Base-by-base conservation (phyloP, 2,329 filamentous ascomycete species). In the Trichoderma brevicompactum region DNA sequence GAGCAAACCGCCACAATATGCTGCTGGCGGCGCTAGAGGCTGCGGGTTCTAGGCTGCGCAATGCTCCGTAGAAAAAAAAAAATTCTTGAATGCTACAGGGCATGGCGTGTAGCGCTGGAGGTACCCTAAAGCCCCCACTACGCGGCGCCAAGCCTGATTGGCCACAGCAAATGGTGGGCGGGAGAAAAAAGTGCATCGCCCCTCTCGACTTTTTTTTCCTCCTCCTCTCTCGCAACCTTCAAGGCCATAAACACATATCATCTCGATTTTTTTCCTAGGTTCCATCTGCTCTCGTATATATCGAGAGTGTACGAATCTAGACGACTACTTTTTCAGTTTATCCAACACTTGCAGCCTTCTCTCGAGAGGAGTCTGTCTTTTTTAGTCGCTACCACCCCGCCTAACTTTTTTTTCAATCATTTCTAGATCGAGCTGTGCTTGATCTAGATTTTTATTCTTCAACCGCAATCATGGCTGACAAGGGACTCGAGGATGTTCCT, bases 401-500 rank as follows among this genome's bases (percentile, higher is more conserved):
- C 77, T 76, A 77, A 77, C 78, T 43, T 75, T 71, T 62, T 62
- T 36, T 62, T 76, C 77, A 71, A 73, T 68, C 74, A 74, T 77
- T 77, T 82, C 84, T 88, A 87, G 89, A 85, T 92, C 87, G 90
- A 88, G 85, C 89, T 82, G 83, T 80, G 90, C 89, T 90, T 92
- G 91, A 86, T 89, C 86, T 87, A 84, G 84, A 83, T 77, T 44
- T 66, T 69, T 66, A 80, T 78, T 77, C 76, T 76, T 34, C 75
- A 76, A 85, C 83, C 89, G 89, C 92, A 94, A 97, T 91, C 88
- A 98, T 98, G 94, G 94, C 94, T 92, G 91, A 92, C 77, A 97
- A 96, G 87, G 94, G 94, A 87, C 92, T 98, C 85, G 94, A 97
- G 87, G 94, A 98, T 81, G 90, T 97, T 83, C 90, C 92, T 80